Conservation (phyloP, 1,139 yeast genomes). For the Candida albicans region DNA sequence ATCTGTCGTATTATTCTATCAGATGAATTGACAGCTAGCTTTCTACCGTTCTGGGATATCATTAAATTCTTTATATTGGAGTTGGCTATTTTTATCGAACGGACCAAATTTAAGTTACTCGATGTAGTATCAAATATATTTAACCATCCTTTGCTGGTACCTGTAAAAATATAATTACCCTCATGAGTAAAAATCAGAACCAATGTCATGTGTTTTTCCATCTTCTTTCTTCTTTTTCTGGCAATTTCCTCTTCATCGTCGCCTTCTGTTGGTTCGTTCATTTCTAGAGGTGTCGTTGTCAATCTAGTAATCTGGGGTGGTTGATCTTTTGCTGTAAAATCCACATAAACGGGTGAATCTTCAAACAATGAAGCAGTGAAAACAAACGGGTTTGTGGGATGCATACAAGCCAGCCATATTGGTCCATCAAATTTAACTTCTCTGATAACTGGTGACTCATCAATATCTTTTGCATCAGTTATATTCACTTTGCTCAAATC, state of each 20-base stretch:
- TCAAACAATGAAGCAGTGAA: conserved; percentile 51
- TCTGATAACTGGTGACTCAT: conserved; percentile 33
- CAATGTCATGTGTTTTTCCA: conserved; percentile 30
- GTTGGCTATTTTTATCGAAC: conserved; percentile 56
- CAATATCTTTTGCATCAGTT: conserved; percentile 9
- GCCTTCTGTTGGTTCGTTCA: conserved; percentile 20
- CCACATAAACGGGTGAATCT: conserved; percentile 59
- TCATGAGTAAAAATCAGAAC: conserved; percentile 38
- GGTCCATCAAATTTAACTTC: conserved; percentile 64
- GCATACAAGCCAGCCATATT: conserved; percentile 66
- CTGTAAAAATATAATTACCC: conserved; percentile 61
- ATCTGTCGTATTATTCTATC: conserved; percentile 81
- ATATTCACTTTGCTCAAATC: conserved; percentile 51
- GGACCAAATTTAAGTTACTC: conserved; percentile 32
- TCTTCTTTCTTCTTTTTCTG: conserved; percentile 14
- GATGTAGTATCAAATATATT: conserved; percentile 43
- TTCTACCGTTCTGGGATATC: conserved; percentile 65
- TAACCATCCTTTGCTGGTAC: conserved; percentile 80
- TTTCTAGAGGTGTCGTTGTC: conserved; percentile 26
- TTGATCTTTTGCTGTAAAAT: conserved; percentile 33
- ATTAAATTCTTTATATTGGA: conserved; percentile 73
- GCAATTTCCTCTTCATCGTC: conserved; percentile 20
- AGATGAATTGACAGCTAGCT: conserved; percentile 74
- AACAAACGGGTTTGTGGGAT: conserved; percentile 46
- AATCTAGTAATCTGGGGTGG: conserved; percentile 28